phyloP scores from a whole-genome alignment of 257 asterid species.

The Solanum verrucosum region DNA sequence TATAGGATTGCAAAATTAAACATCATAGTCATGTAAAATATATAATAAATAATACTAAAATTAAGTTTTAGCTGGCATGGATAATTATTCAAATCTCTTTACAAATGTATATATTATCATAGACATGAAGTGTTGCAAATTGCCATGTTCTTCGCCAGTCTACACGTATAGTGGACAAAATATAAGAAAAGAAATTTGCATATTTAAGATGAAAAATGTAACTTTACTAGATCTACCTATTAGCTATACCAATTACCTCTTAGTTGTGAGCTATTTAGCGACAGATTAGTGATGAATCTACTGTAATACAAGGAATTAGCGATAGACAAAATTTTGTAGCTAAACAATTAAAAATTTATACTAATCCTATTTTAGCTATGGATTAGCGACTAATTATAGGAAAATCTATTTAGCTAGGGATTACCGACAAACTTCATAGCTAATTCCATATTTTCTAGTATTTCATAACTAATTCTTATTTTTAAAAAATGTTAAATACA shows the following conservation, averaged over 20 bases:
- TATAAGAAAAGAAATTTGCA: neutral
- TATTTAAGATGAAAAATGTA: neutral
- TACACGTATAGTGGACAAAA: neutral
- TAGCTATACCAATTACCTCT: too few species aligned
- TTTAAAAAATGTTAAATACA: neutral
- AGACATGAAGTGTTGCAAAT: conserved; percentile 21
- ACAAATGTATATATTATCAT: conserved; percentile 7
- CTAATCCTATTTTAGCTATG: too few species aligned
- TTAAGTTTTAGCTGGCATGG: conserved; percentile 29
- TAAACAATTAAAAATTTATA: too few species aligned
- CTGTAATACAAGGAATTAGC: too few species aligned
- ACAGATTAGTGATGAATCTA: neutral
- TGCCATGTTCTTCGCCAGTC: conserved; percentile 18
- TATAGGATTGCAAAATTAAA: conserved; percentile 19
- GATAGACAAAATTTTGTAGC: too few species aligned
- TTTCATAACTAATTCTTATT: neutral
- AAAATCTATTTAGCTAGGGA: too few species aligned
- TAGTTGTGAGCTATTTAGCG: neutral
- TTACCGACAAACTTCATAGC: too few species aligned
- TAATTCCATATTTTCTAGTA: too few species aligned
- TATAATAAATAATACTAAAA: neutral
- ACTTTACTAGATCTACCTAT: neutral
- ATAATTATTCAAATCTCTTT: neutral
- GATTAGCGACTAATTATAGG: too few species aligned
- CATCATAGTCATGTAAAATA: neutral